Percentiles rank a stretch among this genome's conserved stretches.
These are phyloP conservation scores for Dittrichia graveolens DNA, from an alignment of 129 eudicot species.

Conservation along the genomic window DNA sequence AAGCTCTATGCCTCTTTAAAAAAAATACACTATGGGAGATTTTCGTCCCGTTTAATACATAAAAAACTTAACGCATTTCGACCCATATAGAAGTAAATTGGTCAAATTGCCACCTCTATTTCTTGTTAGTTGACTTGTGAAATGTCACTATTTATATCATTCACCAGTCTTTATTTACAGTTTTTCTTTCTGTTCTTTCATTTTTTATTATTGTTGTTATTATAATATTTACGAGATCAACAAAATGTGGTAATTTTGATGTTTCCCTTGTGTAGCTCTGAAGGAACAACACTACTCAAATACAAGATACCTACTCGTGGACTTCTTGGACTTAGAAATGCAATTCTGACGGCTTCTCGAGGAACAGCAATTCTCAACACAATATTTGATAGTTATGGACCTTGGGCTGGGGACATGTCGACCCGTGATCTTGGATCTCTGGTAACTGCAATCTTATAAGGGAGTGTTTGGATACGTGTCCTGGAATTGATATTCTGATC, in stretches of 20 bases:
- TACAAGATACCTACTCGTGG: conserved; percentile 97
- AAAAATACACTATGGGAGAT: background rate
- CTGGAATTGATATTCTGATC: background rate
- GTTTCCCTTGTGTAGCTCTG: conserved; percentile 43
- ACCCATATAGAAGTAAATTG: background rate
- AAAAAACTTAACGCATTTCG: background rate
- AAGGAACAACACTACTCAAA: conserved; percentile 82
- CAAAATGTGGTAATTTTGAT: no score
- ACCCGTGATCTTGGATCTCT: conserved; percentile 96
- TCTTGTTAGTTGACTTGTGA: background rate
- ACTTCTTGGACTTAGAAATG: conserved; percentile 84
- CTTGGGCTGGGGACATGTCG: conserved; percentile 91
- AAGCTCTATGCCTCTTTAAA: background rate
- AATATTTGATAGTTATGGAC: conserved; percentile 88
- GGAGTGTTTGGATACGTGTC: background rate
- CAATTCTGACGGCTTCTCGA: conserved; percentile 87
- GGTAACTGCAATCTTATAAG: conserved; percentile 42
- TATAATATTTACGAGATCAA: no score
- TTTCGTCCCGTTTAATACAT: background rate
- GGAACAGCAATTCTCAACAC: conserved; percentile 97
- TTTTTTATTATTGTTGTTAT: background rate
- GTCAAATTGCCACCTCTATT: background rate
- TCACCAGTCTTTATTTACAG: background rate
- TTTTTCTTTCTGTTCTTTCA: background rate
- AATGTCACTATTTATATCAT: background rate